A percentile compares a stretch with the other conserved stretches of the same genome.
Evolutionary conservation across 768 basidiomycete species (phyloP).

Genomic region (Leccinellum albellum): DNA sequence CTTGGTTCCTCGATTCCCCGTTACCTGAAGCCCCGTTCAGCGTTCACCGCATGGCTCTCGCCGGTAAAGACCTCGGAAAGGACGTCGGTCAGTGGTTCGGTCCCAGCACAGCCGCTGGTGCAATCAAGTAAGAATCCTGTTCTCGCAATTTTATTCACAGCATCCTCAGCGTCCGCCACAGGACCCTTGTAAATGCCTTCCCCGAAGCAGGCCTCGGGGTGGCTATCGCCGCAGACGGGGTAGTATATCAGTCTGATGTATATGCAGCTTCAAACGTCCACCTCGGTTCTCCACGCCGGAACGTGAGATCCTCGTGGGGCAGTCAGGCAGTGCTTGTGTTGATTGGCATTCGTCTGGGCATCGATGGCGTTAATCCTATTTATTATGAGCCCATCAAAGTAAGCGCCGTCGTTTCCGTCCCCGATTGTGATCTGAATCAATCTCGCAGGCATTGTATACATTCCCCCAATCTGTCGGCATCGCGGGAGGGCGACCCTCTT

Average conservation of each 20-base stretch:
- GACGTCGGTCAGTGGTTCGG: conserved; percentile 98
- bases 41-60: conserved; percentile 93
- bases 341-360: conserved; percentile 79
- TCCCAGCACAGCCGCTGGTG: conserved; percentile 95
- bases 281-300: conserved; percentile 27
- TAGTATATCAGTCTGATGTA: conserved; percentile 83
- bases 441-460: conserved; percentile 69
- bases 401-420: conserved; percentile 8
- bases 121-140: conserved; percentile 65
- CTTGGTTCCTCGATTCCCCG: conserved; percentile 95
- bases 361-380: conserved; percentile 93
- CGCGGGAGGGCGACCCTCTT: conserved; percentile 93
- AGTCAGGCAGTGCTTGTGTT: conserved; percentile 81
- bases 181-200: conserved; percentile 73
- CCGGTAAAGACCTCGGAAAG: conserved; percentile 92
- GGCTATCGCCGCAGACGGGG: conserved; percentile 76
- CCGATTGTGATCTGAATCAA: not conserved
- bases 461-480: conserved; percentile 97
- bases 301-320: conserved; percentile 59
- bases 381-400: conserved; percentile 87
- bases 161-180: conserved; percentile 27
- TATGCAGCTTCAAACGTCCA: conserved; percentile 61
- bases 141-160: not conserved
- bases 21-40: conserved; percentile 83
- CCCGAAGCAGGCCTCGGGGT: conserved; percentile 80